These are phyloP conservation scores for Trebouxiophyceae sp. DNA, from an alignment of 163 green algal species.

Conservation along the genomic window DNA sequence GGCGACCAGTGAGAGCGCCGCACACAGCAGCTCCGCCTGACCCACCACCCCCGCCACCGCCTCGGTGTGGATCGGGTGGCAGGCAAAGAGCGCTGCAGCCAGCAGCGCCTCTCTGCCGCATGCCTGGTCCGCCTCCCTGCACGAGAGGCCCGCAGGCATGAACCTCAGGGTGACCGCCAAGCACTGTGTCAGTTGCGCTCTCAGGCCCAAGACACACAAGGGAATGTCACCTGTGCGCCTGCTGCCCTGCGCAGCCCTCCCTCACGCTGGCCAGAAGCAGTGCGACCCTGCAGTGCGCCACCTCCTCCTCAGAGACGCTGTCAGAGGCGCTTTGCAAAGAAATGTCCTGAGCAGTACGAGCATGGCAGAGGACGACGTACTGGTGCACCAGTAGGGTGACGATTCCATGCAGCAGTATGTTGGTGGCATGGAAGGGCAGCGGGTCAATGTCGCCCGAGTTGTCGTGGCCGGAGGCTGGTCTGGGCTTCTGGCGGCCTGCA, in stretches of 20 bases:
- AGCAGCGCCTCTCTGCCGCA: slow-evolving; percentile 39
- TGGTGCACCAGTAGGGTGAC: slow-evolving; percentile 44
- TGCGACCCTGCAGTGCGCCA: too few species aligned
- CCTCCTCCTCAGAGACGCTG: too few species aligned
- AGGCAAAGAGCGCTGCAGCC: slow-evolving; percentile 54
- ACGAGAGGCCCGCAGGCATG: too few species aligned
- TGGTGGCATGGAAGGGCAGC: slow-evolving; percentile 50
- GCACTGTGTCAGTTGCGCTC: neutral
- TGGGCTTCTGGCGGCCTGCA: neutral
- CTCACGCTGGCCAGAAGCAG: too few species aligned
- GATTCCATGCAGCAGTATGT: slow-evolving; percentile 43
- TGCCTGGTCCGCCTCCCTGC: too few species aligned
- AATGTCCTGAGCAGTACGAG: neutral
- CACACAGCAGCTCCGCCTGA: slow-evolving; percentile 61
- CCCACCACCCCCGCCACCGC: slow-evolving; percentile 70
- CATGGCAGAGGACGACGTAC: slow-evolving; percentile 3
- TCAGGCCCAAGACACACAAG: neutral
- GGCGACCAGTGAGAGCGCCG: slow-evolving; percentile 32
- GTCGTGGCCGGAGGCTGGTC: slow-evolving; percentile 1
- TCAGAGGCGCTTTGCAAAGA: too few species aligned
- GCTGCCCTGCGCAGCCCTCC: too few species aligned
- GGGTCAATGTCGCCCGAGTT: slow-evolving; percentile 10
- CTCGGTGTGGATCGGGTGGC: slow-evolving; percentile 71
- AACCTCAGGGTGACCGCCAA: too few species aligned
- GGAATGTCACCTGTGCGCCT: neutral